Conservation (phyloP, 1,284 basidiomycete species). For the Pseudozyma sp. region DNA sequence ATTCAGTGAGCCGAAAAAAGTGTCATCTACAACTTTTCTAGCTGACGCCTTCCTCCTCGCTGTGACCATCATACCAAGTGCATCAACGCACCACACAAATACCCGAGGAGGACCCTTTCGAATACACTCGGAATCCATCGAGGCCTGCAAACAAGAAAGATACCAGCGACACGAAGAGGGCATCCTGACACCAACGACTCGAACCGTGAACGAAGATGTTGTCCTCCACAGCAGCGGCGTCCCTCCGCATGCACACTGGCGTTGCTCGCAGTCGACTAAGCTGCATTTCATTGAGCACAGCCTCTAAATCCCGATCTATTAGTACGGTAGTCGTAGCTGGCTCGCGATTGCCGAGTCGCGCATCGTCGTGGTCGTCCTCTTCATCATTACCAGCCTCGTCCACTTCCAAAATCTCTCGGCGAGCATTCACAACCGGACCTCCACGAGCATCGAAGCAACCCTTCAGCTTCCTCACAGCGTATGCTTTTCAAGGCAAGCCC, state of each 20-base stretch:
- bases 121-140: too few relatives aligned
- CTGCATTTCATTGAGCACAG: neutral
- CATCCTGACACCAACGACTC: neutral
- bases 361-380: neutral
- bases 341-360: neutral
- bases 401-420: neutral
- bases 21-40: too few relatives aligned
- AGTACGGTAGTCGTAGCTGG: constrained; percentile 2
- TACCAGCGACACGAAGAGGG: neutral
- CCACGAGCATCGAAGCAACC: constrained; percentile 59
- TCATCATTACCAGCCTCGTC: neutral
- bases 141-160: too few relatives aligned
- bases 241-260: constrained; percentile 18
- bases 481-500: constrained; percentile 82
- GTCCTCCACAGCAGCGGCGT: constrained; percentile 7
- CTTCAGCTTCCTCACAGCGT: constrained; percentile 79
- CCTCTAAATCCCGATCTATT: constrained; percentile 1
- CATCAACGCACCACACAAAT: too few relatives aligned
- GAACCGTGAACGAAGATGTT: constrained; percentile 15
- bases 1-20: too few relatives aligned
- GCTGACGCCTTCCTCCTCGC: too few relatives aligned
- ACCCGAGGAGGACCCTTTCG: too few relatives aligned
- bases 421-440: constrained; percentile 27
- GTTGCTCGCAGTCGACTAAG: constrained; percentile 4
- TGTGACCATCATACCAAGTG: too few relatives aligned